Conservation (phyloP, 257 asterid species). For the Scutellaria minor region DNA sequence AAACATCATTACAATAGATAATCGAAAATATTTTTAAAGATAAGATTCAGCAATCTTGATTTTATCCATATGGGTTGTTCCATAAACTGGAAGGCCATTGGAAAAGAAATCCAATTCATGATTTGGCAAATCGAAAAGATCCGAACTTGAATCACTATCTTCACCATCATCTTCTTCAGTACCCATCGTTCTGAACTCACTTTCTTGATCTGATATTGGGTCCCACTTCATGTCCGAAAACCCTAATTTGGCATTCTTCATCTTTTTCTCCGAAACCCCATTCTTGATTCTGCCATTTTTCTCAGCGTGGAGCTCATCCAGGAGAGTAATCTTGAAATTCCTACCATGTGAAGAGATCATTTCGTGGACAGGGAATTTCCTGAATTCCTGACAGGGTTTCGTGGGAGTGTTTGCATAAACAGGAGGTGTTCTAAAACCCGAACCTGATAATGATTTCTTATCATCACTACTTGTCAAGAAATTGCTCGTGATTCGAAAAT, state of each 20-base stretch:
- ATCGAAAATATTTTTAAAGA: too few relatives aligned
- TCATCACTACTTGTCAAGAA: slow-evolving; percentile 1
- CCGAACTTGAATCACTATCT: slow-evolving; percentile 90
- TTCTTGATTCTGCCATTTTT: slow-evolving; percentile 16
- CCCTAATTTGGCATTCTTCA: background rate
- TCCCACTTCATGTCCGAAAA: slow-evolving; percentile 9
- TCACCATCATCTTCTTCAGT: slow-evolving; percentile 53
- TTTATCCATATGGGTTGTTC: slow-evolving; percentile 45
- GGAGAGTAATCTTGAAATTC: slow-evolving; percentile 16
- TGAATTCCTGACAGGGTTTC: slow-evolving; percentile 51
- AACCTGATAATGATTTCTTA: slow-evolving; percentile 31
- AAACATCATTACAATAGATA: too few relatives aligned
- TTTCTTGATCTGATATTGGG: slow-evolving; percentile 12
- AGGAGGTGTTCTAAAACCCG: slow-evolving; percentile 65
- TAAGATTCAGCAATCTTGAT: slow-evolving; percentile 35
- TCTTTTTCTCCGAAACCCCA: slow-evolving; percentile 1
- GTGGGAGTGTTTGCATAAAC: slow-evolving; percentile 51
- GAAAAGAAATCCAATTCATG: slow-evolving; percentile 61
- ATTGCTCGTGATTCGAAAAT: slow-evolving; percentile 44
- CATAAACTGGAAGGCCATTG: slow-evolving; percentile 57
- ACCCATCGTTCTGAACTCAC: slow-evolving; percentile 38
- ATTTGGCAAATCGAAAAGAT: slow-evolving; percentile 83
- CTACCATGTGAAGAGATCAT: background rate
- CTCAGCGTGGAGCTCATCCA: slow-evolving; percentile 20
- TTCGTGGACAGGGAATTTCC: slow-evolving; percentile 7